These are phyloP conservation scores for Sclerotinia sclerotiorum DNA, from an alignment of 2,329 filamentous ascomycete species.

Conservation along the genomic window DNA sequence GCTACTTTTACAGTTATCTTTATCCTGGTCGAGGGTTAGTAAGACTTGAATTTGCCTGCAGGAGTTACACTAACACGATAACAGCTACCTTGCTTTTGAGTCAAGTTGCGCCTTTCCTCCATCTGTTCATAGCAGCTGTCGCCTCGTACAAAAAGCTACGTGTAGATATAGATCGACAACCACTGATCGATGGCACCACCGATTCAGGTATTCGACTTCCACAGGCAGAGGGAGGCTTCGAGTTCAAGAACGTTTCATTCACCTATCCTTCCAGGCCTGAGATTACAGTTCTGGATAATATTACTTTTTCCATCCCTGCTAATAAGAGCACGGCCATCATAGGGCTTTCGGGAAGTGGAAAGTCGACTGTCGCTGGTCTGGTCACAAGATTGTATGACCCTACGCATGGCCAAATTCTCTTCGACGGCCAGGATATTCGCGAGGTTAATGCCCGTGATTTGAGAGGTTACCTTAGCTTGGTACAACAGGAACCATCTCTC, in stretches of 20 bases:
- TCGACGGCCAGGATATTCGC: constrained; percentile 28
- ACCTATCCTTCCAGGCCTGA: constrained; percentile 39
- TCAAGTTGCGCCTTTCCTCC: constrained; percentile 61
- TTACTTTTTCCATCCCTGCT: constrained; percentile 39
- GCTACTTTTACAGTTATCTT: constrained; percentile 54
- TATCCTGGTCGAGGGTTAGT: constrained; percentile 51
- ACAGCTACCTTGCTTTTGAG: constrained; percentile 56
- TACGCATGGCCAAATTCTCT: constrained; percentile 35
- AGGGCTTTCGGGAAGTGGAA: constrained; percentile 58
- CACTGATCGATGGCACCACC: constrained; percentile 31
- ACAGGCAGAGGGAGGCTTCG: constrained; percentile 14
- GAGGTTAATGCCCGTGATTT: constrained; percentile 43
- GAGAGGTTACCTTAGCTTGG: constrained; percentile 46
- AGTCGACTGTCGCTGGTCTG: constrained; percentile 56
- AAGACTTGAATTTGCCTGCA: not conserved
- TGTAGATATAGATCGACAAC: constrained; percentile 28
- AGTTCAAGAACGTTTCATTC: constrained; percentile 18
- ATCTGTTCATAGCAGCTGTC: constrained; percentile 58
- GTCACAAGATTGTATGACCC: constrained; percentile 59
- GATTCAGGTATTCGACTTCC: constrained; percentile 24
- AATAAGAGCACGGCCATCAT: constrained; percentile 53
- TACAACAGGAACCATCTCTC: constrained; percentile 55
- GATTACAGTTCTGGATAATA: constrained; percentile 38
- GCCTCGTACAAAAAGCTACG: constrained; percentile 57
- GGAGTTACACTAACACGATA: constrained; percentile 16